These are phyloP conservation scores for Mycena latifolia DNA, from an alignment of 768 basidiomycete species.

Conservation along the genomic window DNA sequence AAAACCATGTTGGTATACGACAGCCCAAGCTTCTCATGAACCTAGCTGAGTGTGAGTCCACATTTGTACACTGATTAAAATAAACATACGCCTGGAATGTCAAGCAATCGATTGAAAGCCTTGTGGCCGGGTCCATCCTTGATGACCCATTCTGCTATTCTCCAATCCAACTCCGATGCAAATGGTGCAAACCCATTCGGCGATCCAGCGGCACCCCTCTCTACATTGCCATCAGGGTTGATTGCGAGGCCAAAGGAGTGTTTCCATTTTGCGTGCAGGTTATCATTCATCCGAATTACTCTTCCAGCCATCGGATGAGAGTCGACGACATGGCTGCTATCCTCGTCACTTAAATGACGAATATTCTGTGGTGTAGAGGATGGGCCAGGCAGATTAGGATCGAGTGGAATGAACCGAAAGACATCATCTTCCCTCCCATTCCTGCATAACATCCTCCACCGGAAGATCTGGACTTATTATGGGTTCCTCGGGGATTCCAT, in stretches of 20 bases:
- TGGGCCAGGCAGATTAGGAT: neutral
- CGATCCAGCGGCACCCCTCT: constrained; percentile 24
- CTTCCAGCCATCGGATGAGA: constrained; percentile 24
- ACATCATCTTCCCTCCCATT: constrained; percentile 6
- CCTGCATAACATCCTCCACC: neutral
- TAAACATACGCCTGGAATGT: constrained; percentile 43
- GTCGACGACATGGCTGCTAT: constrained; percentile 16
- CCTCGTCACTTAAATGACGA: constrained; percentile 12
- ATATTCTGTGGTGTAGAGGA: neutral
- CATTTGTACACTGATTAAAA: neutral
- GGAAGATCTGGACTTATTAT: neutral
- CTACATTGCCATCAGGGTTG: constrained; percentile 11
- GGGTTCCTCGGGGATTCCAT: neutral
- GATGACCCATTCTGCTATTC: constrained; percentile 43
- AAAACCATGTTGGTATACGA: constrained; percentile 43
- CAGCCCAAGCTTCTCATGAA: constrained; percentile 41
- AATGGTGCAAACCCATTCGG: constrained; percentile 36
- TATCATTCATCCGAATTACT: constrained; percentile 23
- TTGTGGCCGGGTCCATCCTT: constrained; percentile 42
- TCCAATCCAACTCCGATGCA: constrained; percentile 42
- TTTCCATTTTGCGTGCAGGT: constrained; percentile 23
- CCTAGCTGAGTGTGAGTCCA: constrained; percentile 20
- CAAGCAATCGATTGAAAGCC: constrained; percentile 40
- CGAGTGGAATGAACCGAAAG: neutral
- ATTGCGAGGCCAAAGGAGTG: constrained; percentile 10